phyloP scores from a whole-genome alignment of 768 basidiomycete species.

The Lentinus tigrinus region DNA sequence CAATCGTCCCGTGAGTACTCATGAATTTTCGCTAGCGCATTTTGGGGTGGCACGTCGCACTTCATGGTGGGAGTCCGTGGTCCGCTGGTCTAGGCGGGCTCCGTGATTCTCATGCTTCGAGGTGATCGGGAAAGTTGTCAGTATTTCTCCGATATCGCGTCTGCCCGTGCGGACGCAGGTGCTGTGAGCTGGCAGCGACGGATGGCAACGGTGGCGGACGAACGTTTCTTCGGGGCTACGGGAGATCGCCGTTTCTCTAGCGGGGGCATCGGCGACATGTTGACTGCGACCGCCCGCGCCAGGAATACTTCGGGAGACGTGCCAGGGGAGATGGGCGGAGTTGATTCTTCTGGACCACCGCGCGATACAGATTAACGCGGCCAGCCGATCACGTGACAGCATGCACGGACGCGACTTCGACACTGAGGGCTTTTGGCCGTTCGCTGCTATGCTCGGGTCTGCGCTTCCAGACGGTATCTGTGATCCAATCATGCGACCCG shows the following conservation, averaged over 20 bases:
- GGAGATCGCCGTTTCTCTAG: background rate
- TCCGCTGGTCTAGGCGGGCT: background rate
- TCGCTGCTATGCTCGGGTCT: slow-evolving; percentile 18
- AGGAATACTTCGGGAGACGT: background rate
- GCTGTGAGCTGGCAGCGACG: background rate
- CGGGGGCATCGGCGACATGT: background rate
- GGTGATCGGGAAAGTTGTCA: background rate
- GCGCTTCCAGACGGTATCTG: background rate
- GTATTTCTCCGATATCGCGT: background rate
- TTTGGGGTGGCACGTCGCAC: too few species aligned
- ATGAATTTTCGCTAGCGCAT: too few species aligned
- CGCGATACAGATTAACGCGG: background rate
- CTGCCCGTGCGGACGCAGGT: background rate
- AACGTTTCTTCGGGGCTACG: background rate
- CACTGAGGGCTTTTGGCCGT: slow-evolving; percentile 33
- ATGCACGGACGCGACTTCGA: background rate
- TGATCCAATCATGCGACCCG: slow-evolving; percentile 23
- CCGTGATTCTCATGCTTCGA: background rate
- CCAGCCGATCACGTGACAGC: background rate
- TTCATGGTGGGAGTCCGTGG: background rate
- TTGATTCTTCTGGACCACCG: background rate
- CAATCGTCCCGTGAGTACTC: too few species aligned
- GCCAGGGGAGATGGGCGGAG: background rate
- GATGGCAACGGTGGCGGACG: background rate
- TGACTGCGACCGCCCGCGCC: background rate